phyloP scores from a whole-genome alignment of 768 basidiomycete species.

The Boletus reticuloceps region DNA sequence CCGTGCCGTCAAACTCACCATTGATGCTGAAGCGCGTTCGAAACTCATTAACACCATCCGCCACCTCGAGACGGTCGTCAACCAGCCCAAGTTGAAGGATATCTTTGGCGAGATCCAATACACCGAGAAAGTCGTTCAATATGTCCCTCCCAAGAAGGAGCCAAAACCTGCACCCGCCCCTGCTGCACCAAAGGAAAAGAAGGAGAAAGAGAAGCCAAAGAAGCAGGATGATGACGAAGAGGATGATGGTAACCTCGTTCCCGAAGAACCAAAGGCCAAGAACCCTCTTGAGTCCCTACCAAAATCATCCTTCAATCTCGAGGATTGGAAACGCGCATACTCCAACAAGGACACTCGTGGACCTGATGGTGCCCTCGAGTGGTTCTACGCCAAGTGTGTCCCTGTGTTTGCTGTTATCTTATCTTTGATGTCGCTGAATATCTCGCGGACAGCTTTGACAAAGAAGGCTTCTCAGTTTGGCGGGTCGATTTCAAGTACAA shows the following conservation, averaged over 20 bases:
- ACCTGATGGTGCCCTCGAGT: slow-evolving; percentile 77
- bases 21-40: slow-evolving; percentile 66
- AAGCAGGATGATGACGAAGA: slow-evolving; percentile 59
- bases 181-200: slow-evolving; percentile 47
- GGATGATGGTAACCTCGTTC: slow-evolving; percentile 71
- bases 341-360: slow-evolving; percentile 98
- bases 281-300: slow-evolving; percentile 93
- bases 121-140: slow-evolving; percentile 69
- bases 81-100: slow-evolving; percentile 74
- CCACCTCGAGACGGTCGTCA: slow-evolving; percentile 81
- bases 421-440: slow-evolving; percentile 1
- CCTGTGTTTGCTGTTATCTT: neutral
- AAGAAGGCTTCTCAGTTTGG: slow-evolving; percentile 87
- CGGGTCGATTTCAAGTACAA: slow-evolving; percentile 97
- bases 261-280: slow-evolving; percentile 86
- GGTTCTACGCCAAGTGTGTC: slow-evolving; percentile 93
- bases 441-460: slow-evolving; percentile 63
- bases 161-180: slow-evolving; percentile 46
- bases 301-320: slow-evolving; percentile 83
- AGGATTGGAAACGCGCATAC: slow-evolving; percentile 98
- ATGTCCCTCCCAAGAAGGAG: slow-evolving; percentile 72
- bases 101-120: slow-evolving; percentile 61
- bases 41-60: slow-evolving; percentile 78
- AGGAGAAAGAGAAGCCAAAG: slow-evolving; percentile 65
- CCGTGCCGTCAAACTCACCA: slow-evolving; percentile 47